phyloP scores from a whole-genome alignment of 768 basidiomycete genomes.

The Phaeolepiota aurea region DNA sequence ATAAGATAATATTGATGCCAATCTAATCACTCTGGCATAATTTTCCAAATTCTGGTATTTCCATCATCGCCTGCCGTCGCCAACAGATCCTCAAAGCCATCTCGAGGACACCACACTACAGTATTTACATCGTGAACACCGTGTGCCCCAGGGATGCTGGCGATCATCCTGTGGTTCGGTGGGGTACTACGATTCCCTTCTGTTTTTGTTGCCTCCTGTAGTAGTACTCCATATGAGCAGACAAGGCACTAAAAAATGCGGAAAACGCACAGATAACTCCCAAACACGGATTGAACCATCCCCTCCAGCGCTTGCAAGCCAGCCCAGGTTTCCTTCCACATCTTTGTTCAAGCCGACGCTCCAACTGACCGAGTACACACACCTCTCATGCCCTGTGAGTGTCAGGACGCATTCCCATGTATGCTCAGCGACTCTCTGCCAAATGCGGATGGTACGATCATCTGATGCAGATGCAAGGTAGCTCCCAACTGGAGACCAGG shows the following conservation, averaged over 20 bases:
- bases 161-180: slow-evolving; percentile 43
- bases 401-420: slow-evolving; percentile 57
- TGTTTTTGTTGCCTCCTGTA: slow-evolving; percentile 18
- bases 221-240: neutral
- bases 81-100: slow-evolving; percentile 55
- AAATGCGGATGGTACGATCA: slow-evolving; percentile 75
- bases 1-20: too few relatives aligned
- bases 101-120: slow-evolving; percentile 73
- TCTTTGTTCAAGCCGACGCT: slow-evolving; percentile 27
- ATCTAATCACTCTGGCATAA: too few relatives aligned
- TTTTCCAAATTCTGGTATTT: slow-evolving; percentile 67
- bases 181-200: slow-evolving; percentile 6
- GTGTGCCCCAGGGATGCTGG: slow-evolving; percentile 58
- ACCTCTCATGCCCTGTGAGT: slow-evolving; percentile 60
- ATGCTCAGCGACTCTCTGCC: slow-evolving; percentile 59
- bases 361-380: slow-evolving; percentile 81
- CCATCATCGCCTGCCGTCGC: slow-evolving; percentile 89
- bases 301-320: slow-evolving; percentile 79
- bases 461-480: slow-evolving; percentile 88
- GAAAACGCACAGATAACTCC: slow-evolving; percentile 51
- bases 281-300: slow-evolving; percentile 83
- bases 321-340: slow-evolving; percentile 46
- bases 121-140: slow-evolving; percentile 81
- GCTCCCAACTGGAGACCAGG: slow-evolving; percentile 69
- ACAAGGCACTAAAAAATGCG: too few relatives aligned